Conservation (phyloP, 2,329 filamentous ascomycete genomes). For the Nigrospora osmanthi region DNA sequence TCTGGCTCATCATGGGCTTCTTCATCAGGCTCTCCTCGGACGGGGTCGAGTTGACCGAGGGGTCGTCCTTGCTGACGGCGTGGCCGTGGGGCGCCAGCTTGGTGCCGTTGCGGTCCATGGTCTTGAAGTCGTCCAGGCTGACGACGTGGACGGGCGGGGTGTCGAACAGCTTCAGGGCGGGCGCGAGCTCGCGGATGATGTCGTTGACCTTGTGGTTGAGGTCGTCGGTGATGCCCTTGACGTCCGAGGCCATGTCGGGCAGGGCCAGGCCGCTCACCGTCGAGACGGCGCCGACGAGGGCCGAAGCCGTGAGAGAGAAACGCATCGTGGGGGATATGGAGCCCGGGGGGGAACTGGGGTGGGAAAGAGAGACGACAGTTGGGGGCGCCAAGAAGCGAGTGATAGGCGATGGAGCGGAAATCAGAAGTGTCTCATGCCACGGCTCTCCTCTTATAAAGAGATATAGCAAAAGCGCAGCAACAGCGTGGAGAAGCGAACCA, state of each 20-base stretch:
- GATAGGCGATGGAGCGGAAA: too few relatives aligned
- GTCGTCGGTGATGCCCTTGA: neutral
- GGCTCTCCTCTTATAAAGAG: too few relatives aligned
- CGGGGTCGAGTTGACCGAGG: too few relatives aligned
- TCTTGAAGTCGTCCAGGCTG: neutral
- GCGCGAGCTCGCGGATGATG: slow-evolving; percentile 3
- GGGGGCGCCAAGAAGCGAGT: too few relatives aligned
- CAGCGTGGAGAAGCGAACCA: neutral
- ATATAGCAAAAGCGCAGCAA: too few relatives aligned
- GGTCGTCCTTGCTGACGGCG: slow-evolving; percentile 3
- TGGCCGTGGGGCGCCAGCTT: neutral
- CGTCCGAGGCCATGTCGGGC: neutral
- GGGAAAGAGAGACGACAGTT: neutral
- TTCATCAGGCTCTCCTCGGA: neutral
- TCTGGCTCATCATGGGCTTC: neutral
- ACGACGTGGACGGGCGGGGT: neutral
- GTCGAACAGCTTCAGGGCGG: neutral
- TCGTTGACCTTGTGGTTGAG: neutral
- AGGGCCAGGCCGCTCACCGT: neutral
- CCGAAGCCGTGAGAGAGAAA: neutral
- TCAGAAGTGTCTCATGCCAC: too few relatives aligned
- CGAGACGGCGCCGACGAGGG: neutral
- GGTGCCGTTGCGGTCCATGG: slow-evolving; percentile 1
- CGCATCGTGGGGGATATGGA: slow-evolving; percentile 1
- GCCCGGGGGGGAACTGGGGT: neutral